These are phyloP conservation scores for Cotoneaster glaucophyllus DNA, from an alignment of 306 rosid genomes.

Conservation along the genomic window DNA sequence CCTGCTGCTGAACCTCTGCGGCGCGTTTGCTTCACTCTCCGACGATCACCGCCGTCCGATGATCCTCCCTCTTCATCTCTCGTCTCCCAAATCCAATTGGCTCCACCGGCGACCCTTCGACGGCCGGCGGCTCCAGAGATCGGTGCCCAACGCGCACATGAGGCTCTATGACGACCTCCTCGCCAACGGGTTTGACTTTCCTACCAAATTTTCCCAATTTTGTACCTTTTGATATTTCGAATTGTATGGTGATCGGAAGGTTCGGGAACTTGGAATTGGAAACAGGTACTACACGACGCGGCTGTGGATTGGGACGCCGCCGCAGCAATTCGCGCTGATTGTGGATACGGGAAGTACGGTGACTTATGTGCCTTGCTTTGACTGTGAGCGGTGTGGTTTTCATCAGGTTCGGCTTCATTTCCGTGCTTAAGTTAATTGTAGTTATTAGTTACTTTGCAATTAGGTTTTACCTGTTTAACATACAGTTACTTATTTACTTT, in stretches of 20 bases:
- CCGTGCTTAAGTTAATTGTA: neutral
- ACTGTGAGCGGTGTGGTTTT: slow-evolving; percentile 32
- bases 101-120: slow-evolving; percentile 19
- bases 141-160: slow-evolving; percentile 34
- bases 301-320: slow-evolving; percentile 43
- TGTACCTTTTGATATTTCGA: neutral
- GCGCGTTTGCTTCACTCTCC: slow-evolving; percentile 4
- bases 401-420: slow-evolving; percentile 39
- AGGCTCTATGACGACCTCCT: slow-evolving; percentile 45
- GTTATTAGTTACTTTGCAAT: neutral
- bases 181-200: slow-evolving; percentile 29
- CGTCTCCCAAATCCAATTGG: slow-evolving; percentile 15
- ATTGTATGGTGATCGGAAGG: neutral
- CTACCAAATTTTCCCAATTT: neutral
- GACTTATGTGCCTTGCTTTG: slow-evolving; percentile 48
- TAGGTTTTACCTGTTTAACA: neutral
- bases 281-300: slow-evolving; percentile 43
- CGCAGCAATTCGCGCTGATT: slow-evolving; percentile 44
- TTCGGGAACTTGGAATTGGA: neutral
- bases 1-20: neutral
- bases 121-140: slow-evolving; percentile 30
- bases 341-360: slow-evolving; percentile 51
- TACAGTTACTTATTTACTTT: neutral
- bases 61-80: slow-evolving; percentile 35
- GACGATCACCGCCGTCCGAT: slow-evolving; percentile 23